Percentiles rank a stretch among this genome's conserved stretches.
phyloP scores from a whole-genome alignment of 2,329 filamentous ascomycete species.

The Penicillium sp. region DNA sequence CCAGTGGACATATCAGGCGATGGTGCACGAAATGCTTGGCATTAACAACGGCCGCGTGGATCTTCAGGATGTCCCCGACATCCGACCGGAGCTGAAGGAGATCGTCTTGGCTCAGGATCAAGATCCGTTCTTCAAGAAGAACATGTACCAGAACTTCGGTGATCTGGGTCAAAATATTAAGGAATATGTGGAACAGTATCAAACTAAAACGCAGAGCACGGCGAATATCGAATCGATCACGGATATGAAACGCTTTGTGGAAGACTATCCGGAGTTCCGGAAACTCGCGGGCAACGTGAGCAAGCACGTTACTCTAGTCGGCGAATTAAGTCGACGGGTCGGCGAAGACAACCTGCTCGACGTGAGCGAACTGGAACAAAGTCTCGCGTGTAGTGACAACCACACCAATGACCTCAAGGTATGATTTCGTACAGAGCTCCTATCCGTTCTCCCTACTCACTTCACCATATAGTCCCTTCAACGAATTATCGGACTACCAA shows the following conservation, averaged over 20 bases:
- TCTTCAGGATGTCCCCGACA: constrained; percentile 78
- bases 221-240: constrained; percentile 95
- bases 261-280: constrained; percentile 97
- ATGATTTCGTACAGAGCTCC: constrained; percentile 25
- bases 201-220: constrained; percentile 94
- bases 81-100: constrained; percentile 84
- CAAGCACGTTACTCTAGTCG: constrained; percentile 95
- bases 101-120: constrained; percentile 96
- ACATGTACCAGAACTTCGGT: constrained; percentile 98
- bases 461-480: constrained; percentile 68
- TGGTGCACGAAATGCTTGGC: constrained; percentile 95
- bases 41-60: constrained; percentile 95
- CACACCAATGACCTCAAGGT: constrained; percentile 90
- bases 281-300: constrained; percentile 97
- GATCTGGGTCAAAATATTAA: constrained; percentile 96
- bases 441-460: constrained; percentile 6
- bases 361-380: constrained; percentile 95
- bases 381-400: constrained; percentile 94
- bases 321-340: constrained; percentile 86
- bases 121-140: constrained; percentile 98
- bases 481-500: constrained; percentile 76
- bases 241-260: constrained; percentile 99
- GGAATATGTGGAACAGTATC: constrained; percentile 98
- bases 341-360: constrained; percentile 86
- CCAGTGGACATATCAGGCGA: constrained; percentile 99